These are phyloP conservation scores for Vitis hybrid DNA, from an alignment of 177 flowering plant species.

Conservation along the genomic window DNA sequence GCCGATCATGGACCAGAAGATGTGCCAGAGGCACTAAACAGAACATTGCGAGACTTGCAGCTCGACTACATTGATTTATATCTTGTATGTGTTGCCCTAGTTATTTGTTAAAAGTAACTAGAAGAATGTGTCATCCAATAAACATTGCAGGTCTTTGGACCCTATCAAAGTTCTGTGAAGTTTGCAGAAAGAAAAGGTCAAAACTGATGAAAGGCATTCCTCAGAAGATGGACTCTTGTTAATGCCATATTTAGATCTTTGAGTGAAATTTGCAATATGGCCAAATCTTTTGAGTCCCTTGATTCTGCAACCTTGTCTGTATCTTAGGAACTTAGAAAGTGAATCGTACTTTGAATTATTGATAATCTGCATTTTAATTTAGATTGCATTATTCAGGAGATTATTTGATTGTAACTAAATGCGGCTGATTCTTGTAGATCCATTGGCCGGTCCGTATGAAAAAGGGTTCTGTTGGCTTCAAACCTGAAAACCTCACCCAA, in stretches of 20 bases:
- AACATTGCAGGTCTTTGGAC: too few relatives aligned
- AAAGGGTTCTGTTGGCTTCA: slow-evolving; percentile 51
- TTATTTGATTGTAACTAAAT: neutral
- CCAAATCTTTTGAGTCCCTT: neutral
- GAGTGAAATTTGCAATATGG: neutral
- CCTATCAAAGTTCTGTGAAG: neutral
- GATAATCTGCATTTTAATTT: neutral
- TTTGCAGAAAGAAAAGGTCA: neutral
- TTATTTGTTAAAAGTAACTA: too few relatives aligned
- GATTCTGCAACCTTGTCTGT: neutral
- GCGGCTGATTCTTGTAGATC: slow-evolving; percentile 38
- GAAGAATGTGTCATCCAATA: too few relatives aligned
- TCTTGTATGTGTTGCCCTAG: too few relatives aligned
- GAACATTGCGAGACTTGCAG: slow-evolving; percentile 17
- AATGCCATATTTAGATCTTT: neutral
- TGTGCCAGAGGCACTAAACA: slow-evolving; percentile 13
- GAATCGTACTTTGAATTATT: neutral
- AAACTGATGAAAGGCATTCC: neutral
- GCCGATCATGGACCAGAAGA: slow-evolving; percentile 21
- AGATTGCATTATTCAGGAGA: neutral
- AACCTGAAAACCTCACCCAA: slow-evolving; percentile 47
- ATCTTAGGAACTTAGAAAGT: neutral
- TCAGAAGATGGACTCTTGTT: too few relatives aligned
- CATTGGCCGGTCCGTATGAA: slow-evolving; percentile 87
- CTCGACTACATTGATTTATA: slow-evolving; percentile 5